Evolutionary conservation across 225 moss, liverwort and hornwort genomes (phyloP), one percentile per base, ranked within the genome.

Genomic region (Pleurozium schreberi): DNA sequence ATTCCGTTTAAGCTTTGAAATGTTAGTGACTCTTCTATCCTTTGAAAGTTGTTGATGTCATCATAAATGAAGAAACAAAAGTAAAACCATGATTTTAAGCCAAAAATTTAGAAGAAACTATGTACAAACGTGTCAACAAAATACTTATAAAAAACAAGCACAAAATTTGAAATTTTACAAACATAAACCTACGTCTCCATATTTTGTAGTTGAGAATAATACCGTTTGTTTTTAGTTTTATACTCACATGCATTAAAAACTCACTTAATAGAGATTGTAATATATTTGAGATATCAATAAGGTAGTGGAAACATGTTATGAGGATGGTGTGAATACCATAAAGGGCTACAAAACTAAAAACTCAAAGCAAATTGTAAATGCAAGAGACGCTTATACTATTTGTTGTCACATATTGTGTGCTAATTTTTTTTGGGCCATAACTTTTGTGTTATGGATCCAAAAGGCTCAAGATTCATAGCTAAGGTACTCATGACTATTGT

Each of bases 311-410:
- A 75, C 8, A 49, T 33, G 1, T 33, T 12, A 49, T 49, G 8
- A 50, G 0, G 33, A 20, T 52, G 21, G 5, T 52, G 52, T 9
- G 1, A 9, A 36, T 52, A 21, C 1, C 3, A 21, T 50, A 11
- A 50, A 50, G 18, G 34, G 9, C 3, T 1, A 76, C 14, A 2
- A 36, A 52, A 52, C 3, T 22, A 5, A 52, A 36, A 50, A 22
- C 1, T 0, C 1, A 14, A 0, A 7, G 5, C 8, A 52, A 76
- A 34, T 1, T 11, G 1, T 18, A 49, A 49, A 75, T 49, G 6
- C 4, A 75, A 49, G 0, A 47, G 18, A 74, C 0, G 10, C 2
- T 47, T 74, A 10, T 30, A 30, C 11, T 74, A 31, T 31, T 47
- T 67, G 47, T 19, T 49, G 16, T 49, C 4, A 74, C 9, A 19